A percentile compares a stretch with the other conserved stretches of the same genome.
Evolutionary conservation across 2,329 filamentous ascomycete species (phyloP).

Genomic region (Zymoseptoria tritici): DNA sequence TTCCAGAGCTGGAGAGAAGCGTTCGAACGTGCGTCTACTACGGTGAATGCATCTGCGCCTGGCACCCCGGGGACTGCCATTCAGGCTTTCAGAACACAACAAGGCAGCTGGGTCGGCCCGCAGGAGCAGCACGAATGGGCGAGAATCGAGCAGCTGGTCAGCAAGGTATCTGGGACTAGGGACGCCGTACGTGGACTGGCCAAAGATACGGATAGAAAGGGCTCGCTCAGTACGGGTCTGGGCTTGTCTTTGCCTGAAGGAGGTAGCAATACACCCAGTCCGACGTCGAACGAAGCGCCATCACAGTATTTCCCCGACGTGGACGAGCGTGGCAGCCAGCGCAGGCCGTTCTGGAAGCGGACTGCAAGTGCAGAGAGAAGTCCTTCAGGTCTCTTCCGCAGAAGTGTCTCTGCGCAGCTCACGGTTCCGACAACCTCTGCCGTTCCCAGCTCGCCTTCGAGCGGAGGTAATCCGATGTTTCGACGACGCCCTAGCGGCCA

Average conservation of each 20-base stretch:
- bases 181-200: constrained; percentile 83
- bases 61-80: constrained; percentile 23
- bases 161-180: constrained; percentile 75
- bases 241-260: constrained; percentile 22
- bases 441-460: constrained; percentile 29
- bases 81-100: constrained; percentile 14
- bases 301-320: constrained; percentile 37
- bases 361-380: constrained; percentile 54
- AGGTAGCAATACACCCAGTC: constrained; percentile 31
- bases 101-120: constrained; percentile 20
- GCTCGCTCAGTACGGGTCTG: constrained; percentile 33
- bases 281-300: constrained; percentile 31
- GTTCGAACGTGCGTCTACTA: constrained; percentile 70
- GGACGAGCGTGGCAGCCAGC: constrained; percentile 42
- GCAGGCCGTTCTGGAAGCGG: constrained; percentile 82
- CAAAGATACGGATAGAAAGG: constrained; percentile 69
- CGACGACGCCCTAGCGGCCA: constrained; percentile 15
- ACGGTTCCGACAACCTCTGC: constrained; percentile 35
- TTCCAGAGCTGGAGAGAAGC: constrained; percentile 83
- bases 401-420: constrained; percentile 48
- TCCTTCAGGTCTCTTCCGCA: constrained; percentile 38
- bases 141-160: constrained; percentile 76
- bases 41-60: constrained; percentile 21
- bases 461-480: constrained; percentile 22
- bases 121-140: constrained; percentile 79